Base-by-base conservation (phyloP, 768 basidiomycete species). In the Hygrophorus russula region DNA sequence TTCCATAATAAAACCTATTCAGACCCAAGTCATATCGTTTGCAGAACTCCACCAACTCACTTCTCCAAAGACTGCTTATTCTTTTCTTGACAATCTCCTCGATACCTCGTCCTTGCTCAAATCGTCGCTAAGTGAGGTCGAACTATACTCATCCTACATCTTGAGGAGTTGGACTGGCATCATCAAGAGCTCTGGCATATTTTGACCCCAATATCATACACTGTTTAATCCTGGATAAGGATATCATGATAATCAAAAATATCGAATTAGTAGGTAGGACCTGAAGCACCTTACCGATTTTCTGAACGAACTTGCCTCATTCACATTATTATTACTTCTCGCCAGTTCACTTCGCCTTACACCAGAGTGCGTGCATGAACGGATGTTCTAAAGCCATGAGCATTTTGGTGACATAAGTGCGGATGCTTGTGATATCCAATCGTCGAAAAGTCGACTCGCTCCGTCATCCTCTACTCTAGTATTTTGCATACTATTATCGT, bases 1-100 rank as follows among this genome's bases (percentile, higher is more conserved):
- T 20, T 19, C 14, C 31, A 12, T n/a, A 15, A 10, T 45, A 41
- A 18, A 5, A 12, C 28, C 37, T 39, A n/a, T 4, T 41, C 11
- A 46, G 7, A 10, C 14, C 29, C 20, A 33, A 10, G 32, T 18
- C 32, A 35, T 39, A 8, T 18, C 43, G 20, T 49, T 43, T 28
- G 11, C 49, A 79, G 87, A 90, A 60, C 65, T 91, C 12, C 87
- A 89, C 53, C 87, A 91, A 55, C 55, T 91, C n/a, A 71, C 75
- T 0, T 90, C 87, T 1, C 83, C 87, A 3, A 53, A 63, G 10
- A 85, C 85, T 2, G 76, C 82, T 0, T 60, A 65, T 20, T 59
- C 65, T 2, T 88, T 91, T 64, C 66, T 91, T 11, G 77, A 81
- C 36, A 61, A 69, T 6, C 71, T 88, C 5, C 66, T 90, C 11